Base-by-base conservation (phyloP, 768 basidiomycete species). In the Rhodotorula toruloides region DNA sequence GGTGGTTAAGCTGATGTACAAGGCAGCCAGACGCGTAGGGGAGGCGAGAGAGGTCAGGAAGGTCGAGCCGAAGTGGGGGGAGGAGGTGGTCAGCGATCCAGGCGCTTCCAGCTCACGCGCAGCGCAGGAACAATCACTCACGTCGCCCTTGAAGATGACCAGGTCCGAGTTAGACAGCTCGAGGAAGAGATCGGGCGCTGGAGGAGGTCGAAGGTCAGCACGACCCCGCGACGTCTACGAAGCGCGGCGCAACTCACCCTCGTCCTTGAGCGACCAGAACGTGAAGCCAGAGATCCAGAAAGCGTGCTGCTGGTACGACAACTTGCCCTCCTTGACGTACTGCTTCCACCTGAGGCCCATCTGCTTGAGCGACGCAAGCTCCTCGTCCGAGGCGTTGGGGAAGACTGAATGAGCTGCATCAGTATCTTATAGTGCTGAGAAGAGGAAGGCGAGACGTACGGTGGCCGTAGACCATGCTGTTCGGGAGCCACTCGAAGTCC, bases 201-300 rank as follows among this genome's bases (percentile, higher is more conserved):
- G 21, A 39, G 17, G 34, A 12, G 6, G 39, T 11, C 10, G 29
- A 32, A 32, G 48, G 32, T 42, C 52, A n/a, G 60, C 52, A 12
- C 19, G 10, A 9, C 22, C 12, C 22, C 7, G 4, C 17, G 14
- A 36, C n/a, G 19, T 17, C 6, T 11, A 10, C 29, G 32, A 32
- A 40, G n/a, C 17, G 6, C 12, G 27, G 11, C 5, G 11, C 16
- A 34, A 13, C 58, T 47, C 40, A 66, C 89, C 89, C 77, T 91
- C 89, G 65, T 81, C 81, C 69, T 86, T 87, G 53, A 78, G 74
- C 59, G 68, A 77, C 79, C 74, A 75, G 81, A 85, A 94, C 46
- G 91, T 93, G 80, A 90, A 93, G 11, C 91, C 92, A n/a, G 90
- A 37, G 13, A 50, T 90, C 90, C 90, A 91, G 82, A 90, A 91